Conservation (phyloP, 331 rosid genomes). For the Rosa hybrid region DNA sequence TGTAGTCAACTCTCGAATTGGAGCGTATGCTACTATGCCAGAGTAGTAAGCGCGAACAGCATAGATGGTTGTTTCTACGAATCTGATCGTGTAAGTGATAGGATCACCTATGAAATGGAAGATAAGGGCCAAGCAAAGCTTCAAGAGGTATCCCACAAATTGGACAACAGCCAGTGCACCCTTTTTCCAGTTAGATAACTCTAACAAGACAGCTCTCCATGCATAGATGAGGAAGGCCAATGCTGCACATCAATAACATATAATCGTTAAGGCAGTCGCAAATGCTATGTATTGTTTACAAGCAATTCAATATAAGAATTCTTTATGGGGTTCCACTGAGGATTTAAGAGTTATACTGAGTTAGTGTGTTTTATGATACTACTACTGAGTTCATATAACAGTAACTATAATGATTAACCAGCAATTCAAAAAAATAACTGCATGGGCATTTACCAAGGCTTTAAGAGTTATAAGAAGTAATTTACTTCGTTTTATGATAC, state of each 20-base stretch:
- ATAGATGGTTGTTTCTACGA: slow-evolving; percentile 58
- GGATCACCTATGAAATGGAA: slow-evolving; percentile 81
- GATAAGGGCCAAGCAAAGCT: slow-evolving; percentile 55
- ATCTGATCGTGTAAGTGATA: slow-evolving; percentile 56
- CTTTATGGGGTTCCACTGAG: background rate
- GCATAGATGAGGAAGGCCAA: slow-evolving; percentile 71
- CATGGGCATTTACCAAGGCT: background rate
- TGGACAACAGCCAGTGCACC: slow-evolving; percentile 41
- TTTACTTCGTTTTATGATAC: background rate
- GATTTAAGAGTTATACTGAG: background rate
- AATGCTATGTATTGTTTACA: background rate
- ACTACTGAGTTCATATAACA: background rate
- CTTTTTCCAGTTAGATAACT: slow-evolving; percentile 75
- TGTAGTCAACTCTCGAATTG: slow-evolving; percentile 59
- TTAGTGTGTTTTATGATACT: background rate
- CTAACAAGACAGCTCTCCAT: slow-evolving; percentile 93
- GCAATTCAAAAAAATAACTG: background rate
- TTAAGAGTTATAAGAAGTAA: background rate
- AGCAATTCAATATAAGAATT: background rate
- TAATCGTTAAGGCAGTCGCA: background rate
- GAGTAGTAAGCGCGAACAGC: slow-evolving; percentile 69
- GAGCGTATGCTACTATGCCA: slow-evolving; percentile 68
- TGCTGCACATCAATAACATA: slow-evolving; percentile 48
- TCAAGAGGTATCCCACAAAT: slow-evolving; percentile 55
- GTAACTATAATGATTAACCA: background rate